Percentiles rank a stretch among this genome's conserved stretches.
phyloP scores from a whole-genome alignment of 208 protist genomes.

The Kentomonas sorsogonicus region DNA sequence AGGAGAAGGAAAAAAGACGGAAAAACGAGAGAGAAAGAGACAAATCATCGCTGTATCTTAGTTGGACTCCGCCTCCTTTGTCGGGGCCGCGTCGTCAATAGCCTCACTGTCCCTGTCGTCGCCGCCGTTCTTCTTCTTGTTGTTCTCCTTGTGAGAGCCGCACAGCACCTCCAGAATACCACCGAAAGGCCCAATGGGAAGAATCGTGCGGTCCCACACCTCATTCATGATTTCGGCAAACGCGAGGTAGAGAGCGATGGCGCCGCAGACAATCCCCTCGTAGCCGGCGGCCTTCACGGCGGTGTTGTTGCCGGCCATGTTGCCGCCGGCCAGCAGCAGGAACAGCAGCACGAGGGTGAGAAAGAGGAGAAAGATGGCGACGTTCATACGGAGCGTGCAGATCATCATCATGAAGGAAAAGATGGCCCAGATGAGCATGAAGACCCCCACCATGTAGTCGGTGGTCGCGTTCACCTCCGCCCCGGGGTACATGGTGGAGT shows the following conservation, averaged over 20 bases:
- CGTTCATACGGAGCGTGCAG: background rate
- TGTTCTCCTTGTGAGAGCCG: too few species aligned
- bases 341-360: background rate
- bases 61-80: too few species aligned
- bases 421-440: background rate
- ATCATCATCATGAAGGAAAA: background rate
- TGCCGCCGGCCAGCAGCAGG: background rate
- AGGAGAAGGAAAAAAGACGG: too few species aligned
- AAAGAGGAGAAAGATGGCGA: background rate
- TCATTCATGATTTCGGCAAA: background rate
- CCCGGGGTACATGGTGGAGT: background rate
- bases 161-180: too few species aligned
- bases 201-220: too few species aligned
- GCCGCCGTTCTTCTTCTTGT: too few species aligned
- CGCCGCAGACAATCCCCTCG: background rate
- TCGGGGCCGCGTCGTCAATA: too few species aligned
- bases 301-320: background rate
- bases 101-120: too few species aligned
- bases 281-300: background rate
- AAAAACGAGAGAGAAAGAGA: constrained; percentile 2
- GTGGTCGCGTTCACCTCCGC: background rate
- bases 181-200: too few species aligned
- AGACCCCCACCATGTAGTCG: background rate
- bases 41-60: background rate
- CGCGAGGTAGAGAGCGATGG: background rate